Percentiles rank a stretch among this genome's conserved stretches.
Conservation (phyloP, 305 asterid genomes). For the Fraxinus ornus region DNA sequence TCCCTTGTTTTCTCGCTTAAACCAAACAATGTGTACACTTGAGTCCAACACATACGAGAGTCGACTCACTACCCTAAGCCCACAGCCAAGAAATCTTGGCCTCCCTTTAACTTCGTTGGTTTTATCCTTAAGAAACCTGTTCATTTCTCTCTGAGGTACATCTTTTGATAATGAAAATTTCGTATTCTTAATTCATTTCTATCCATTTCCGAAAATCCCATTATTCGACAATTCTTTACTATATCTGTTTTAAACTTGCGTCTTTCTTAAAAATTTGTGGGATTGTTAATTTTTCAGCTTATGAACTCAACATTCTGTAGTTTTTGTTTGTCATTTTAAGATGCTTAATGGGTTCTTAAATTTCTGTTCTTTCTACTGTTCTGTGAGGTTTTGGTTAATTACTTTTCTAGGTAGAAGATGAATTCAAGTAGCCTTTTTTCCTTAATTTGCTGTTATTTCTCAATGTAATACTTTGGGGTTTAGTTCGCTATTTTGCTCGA, state of each 20-base stretch:
- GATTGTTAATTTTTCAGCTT: neutral
- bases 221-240: neutral
- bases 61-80: neutral
- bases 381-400: neutral
- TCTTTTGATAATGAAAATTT: neutral
- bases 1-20: neutral
- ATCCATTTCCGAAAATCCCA: neutral
- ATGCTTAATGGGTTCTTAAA: neutral
- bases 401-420: conserved; percentile 3
- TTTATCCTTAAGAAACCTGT: neutral
- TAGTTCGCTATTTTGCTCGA: neutral
- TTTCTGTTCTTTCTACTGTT: neutral
- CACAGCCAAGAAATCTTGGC: neutral
- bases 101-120: neutral
- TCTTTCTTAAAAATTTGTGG: neutral
- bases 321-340: neutral
- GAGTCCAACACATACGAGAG: neutral
- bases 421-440: neutral
- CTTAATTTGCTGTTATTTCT: neutral
- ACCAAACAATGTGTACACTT: neutral
- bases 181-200: neutral
- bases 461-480: neutral
- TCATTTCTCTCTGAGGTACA: conserved; percentile 25
- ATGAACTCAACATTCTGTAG: neutral
- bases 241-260: conserved; percentile 5